Evolutionary conservation across 1,284 basidiomycete species (phyloP).

Genomic region (Naganishia cerealis): DNA sequence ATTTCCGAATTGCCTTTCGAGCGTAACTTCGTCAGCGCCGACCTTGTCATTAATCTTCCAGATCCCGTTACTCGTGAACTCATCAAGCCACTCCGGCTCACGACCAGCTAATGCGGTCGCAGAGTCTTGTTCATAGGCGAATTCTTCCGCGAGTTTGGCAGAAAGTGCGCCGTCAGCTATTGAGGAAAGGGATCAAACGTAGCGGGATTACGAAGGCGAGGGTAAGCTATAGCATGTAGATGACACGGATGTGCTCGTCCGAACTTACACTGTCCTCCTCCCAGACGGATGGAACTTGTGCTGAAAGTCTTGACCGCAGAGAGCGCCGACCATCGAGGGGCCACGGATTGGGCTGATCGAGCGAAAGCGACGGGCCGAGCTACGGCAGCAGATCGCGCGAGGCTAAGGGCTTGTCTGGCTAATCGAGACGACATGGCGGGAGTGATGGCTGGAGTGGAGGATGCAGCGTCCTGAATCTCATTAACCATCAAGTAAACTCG

Average conservation of each 20-base stretch:
- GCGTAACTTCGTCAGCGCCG: constrained; percentile 78
- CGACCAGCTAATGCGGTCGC: constrained; percentile 56
- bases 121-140: constrained; percentile 76
- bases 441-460: not conserved
- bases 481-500: not conserved
- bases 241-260: not conserved
- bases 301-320: constrained; percentile 40
- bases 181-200: not conserved
- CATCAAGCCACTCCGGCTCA: constrained; percentile 72
- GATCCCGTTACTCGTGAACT: constrained; percentile 70
- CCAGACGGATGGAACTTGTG: constrained; percentile 41
- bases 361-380: constrained; percentile 13
- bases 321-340: constrained; percentile 20
- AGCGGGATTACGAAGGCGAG: not conserved
- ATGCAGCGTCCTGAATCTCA: not conserved
- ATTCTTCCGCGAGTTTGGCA: constrained; percentile 76
- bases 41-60: constrained; percentile 79
- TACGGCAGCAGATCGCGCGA: constrained; percentile 20
- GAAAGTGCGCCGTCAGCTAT: constrained; percentile 72
- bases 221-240: not conserved
- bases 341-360: constrained; percentile 3
- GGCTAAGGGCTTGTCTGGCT: constrained; percentile 17
- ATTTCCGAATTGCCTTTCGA: constrained; percentile 83
- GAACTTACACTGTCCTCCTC: constrained; percentile 50
- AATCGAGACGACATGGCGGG: constrained; percentile 24